Evolutionary conservation across 2,329 filamentous ascomycete genomes (phyloP).

Genomic region (Aureobasidium subglaciale): DNA sequence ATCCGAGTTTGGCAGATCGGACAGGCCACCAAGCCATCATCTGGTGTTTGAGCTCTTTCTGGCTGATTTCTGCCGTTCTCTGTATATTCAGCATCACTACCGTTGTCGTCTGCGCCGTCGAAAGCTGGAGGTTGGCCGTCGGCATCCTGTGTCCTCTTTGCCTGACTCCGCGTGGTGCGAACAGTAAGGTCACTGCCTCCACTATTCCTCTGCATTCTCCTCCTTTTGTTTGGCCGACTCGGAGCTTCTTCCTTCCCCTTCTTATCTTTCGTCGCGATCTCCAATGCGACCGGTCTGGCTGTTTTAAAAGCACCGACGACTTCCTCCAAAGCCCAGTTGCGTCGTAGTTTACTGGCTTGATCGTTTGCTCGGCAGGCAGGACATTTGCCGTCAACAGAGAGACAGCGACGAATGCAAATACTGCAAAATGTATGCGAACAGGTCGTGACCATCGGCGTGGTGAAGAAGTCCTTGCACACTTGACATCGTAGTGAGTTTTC

Average conservation of each 20-base stretch:
- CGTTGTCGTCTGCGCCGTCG: conserved; percentile 35
- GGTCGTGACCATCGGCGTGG: conserved; percentile 87
- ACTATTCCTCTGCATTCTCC: conserved; percentile 18
- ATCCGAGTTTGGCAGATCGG: conserved; percentile 77
- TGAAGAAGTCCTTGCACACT: conserved; percentile 96
- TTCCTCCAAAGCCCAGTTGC: conserved; percentile 80
- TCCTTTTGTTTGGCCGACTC: conserved; percentile 44
- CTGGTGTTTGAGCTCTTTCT: conserved; percentile 28
- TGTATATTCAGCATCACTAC: conserved; percentile 29
- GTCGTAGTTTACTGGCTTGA: conserved; percentile 76
- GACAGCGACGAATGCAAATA: conserved; percentile 80
- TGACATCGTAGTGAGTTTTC: conserved; percentile 88
- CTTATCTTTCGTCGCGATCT: conserved; percentile 52
- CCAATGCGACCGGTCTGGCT: conserved; percentile 56
- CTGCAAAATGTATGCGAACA: conserved; percentile 97
- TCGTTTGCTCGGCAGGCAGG: conserved; percentile 72
- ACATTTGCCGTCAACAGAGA: conserved; percentile 78
- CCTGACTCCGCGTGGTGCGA: conserved; percentile 30
- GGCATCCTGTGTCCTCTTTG: conserved; percentile 24
- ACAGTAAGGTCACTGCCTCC: conserved; percentile 23
- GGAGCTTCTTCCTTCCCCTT: conserved; percentile 14
- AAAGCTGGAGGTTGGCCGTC: conserved; percentile 25
- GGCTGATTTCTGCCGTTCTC: background rate
- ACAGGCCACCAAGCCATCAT: conserved; percentile 73
- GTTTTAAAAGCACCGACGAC: conserved; percentile 70